Evolutionary conservation across 148 eudicot genomes (phyloP).

Genomic region (Arbutus unedo): DNA sequence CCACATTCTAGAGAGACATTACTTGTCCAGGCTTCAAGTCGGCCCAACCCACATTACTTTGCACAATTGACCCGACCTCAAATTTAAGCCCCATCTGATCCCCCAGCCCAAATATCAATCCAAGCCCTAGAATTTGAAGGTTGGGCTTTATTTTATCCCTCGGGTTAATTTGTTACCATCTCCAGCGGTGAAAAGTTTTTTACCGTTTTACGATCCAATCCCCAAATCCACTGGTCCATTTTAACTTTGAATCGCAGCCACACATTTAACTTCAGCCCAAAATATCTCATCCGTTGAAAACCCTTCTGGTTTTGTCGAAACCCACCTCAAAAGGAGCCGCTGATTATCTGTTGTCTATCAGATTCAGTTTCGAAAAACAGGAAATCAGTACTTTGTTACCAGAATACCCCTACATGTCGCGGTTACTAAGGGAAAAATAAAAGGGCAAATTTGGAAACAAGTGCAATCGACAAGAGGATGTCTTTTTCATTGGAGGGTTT

Average conservation of each 20-base stretch:
- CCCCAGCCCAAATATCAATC: not conserved
- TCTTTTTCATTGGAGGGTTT: not conserved
- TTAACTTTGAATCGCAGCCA: conserved; percentile 12
- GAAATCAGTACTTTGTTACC: not conserved
- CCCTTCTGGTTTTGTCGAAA: conserved; percentile 19
- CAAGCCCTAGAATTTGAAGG: not conserved
- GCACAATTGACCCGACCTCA: not conserved
- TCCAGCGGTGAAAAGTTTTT: not conserved
- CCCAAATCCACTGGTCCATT: not conserved
- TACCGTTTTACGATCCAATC: not conserved
- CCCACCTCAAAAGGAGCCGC: conserved; percentile 2
- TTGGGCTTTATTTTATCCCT: not conserved
- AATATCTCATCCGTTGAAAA: conserved; percentile 21
- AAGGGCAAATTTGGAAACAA: not conserved
- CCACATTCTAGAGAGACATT: not conserved
- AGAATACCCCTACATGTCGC: not conserved
- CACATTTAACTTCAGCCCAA: not conserved
- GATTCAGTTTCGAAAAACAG: conserved; percentile 6
- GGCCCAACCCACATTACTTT: not conserved
- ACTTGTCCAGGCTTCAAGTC: not conserved
- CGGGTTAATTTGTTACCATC: not conserved
- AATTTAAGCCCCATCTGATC: not conserved
- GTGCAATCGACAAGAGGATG: not conserved
- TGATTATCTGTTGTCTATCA: not conserved
- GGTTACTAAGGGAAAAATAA: not conserved